Conservation (phyloP, 179 eudicot species). For the Pouteria campechiana region DNA sequence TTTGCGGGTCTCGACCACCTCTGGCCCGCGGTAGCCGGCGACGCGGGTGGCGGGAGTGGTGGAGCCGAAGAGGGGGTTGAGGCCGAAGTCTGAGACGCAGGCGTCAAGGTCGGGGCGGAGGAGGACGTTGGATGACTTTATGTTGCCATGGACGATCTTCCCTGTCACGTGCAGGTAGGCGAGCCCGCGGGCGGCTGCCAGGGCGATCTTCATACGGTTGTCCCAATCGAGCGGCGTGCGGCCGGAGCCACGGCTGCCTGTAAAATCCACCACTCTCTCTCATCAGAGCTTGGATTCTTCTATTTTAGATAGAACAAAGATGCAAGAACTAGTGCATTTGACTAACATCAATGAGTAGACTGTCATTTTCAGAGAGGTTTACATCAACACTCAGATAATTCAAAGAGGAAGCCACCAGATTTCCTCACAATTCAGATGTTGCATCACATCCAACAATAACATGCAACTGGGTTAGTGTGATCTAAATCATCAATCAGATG, state of each 20-base stretch:
- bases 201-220: conserved; percentile 55
- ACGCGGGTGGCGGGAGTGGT: conserved; percentile 34
- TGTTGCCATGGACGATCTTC: conserved; percentile 70
- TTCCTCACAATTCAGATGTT: too few species aligned
- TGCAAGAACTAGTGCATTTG: too few species aligned
- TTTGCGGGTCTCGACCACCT: conserved; percentile 43
- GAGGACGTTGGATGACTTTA: conserved; percentile 74
- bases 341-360: too few species aligned
- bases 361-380: too few species aligned
- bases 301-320: too few species aligned
- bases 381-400: too few species aligned
- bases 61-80: conserved; percentile 42
- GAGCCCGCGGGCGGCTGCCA: conserved; percentile 57
- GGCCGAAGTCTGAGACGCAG: conserved; percentile 57
- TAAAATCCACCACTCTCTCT: too few species aligned
- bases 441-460: too few species aligned
- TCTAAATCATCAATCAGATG: too few species aligned
- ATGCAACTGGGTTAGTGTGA: too few species aligned
- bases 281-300: too few species aligned
- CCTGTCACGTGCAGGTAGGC: conserved; percentile 48
- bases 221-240: conserved; percentile 85
- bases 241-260: conserved; percentile 89
- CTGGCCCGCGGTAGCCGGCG: conserved; percentile 54
- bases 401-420: too few species aligned
- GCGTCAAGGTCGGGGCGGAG: conserved; percentile 40